Evolutionary conservation across 768 basidiomycete species (phyloP).

Genomic region (Neoboletus brunneissimus): DNA sequence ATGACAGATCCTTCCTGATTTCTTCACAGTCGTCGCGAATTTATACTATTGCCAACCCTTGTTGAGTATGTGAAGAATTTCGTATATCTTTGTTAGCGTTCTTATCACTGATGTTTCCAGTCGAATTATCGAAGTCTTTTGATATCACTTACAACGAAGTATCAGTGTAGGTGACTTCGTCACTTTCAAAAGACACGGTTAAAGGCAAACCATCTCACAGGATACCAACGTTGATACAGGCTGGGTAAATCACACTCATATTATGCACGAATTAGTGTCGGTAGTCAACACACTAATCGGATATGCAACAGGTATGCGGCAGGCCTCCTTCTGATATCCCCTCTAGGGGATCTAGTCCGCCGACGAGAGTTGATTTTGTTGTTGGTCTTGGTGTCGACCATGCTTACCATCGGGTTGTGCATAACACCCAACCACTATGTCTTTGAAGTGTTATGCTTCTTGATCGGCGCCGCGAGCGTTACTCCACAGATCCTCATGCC

Average conservation of each 20-base stretch:
- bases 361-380: slow-evolving; percentile 66
- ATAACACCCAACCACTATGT: slow-evolving; percentile 54
- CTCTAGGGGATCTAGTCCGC: slow-evolving; percentile 80
- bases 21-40: slow-evolving; percentile 57
- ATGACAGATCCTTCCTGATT: not conserved
- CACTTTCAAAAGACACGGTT: not conserved
- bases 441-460: slow-evolving; percentile 67
- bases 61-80: slow-evolving; percentile 47
- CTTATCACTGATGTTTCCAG: slow-evolving; percentile 11
- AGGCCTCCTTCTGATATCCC: slow-evolving; percentile 73
- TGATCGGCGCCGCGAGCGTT: slow-evolving; percentile 70
- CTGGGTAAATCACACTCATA: slow-evolving; percentile 44
- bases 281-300: slow-evolving; percentile 32
- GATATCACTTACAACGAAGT: slow-evolving; percentile 36
- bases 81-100: not conserved
- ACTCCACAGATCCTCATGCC: slow-evolving; percentile 75
- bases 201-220: slow-evolving; percentile 29
- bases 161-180: slow-evolving; percentile 25
- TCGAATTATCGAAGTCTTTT: slow-evolving; percentile 40
- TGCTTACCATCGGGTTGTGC: slow-evolving; percentile 70
- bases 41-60: slow-evolving; percentile 83
- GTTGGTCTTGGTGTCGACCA: slow-evolving; percentile 50
- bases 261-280: not conserved
- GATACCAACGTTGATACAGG: slow-evolving; percentile 66
- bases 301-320: slow-evolving; percentile 70